phyloP scores from a whole-genome alignment of 306 rosid genomes.

The Cyclanthera cordifolia region DNA sequence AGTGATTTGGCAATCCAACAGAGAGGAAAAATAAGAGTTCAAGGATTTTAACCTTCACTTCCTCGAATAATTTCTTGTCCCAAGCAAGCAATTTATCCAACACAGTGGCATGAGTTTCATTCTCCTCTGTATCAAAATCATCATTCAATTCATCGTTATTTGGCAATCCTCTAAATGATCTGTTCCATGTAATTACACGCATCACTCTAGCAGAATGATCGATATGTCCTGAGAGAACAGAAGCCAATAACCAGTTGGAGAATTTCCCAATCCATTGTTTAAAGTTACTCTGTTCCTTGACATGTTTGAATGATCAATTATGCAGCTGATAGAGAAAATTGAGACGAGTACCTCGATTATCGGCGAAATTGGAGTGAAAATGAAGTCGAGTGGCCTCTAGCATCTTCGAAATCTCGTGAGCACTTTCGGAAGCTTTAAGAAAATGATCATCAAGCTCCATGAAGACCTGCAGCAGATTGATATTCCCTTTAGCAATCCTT shows the following conservation, averaged over 20 bases:
- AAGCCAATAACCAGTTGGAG: background rate
- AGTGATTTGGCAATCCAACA: background rate
- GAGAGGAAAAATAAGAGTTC: background rate
- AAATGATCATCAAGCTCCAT: conserved; percentile 58
- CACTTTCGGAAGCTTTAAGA: conserved; percentile 82
- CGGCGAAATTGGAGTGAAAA: conserved; percentile 95
- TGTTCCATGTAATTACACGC: conserved; percentile 92
- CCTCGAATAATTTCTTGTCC: conserved; percentile 95
- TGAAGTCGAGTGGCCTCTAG: conserved; percentile 83
- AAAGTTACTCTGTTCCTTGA: background rate
- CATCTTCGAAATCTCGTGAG: conserved; percentile 89
- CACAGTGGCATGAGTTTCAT: conserved; percentile 84
- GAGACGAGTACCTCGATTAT: conserved; percentile 58
- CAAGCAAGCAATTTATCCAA: conserved; percentile 93
- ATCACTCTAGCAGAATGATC: conserved; percentile 88
- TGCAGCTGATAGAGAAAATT: background rate
- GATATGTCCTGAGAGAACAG: conserved; percentile 53
- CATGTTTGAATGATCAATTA: background rate
- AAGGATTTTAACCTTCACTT: conserved; percentile 57
- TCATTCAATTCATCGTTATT: conserved; percentile 52
- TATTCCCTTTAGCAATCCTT: conserved; percentile 25
- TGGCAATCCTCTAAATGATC: conserved; percentile 57
- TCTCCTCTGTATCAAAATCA: conserved; percentile 61
- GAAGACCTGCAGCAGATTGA: conserved; percentile 40
- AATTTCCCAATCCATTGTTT: background rate